Base-by-base conservation (phyloP, 2,329 filamentous ascomycete genomes). In the Calonectria pauciramosa region DNA sequence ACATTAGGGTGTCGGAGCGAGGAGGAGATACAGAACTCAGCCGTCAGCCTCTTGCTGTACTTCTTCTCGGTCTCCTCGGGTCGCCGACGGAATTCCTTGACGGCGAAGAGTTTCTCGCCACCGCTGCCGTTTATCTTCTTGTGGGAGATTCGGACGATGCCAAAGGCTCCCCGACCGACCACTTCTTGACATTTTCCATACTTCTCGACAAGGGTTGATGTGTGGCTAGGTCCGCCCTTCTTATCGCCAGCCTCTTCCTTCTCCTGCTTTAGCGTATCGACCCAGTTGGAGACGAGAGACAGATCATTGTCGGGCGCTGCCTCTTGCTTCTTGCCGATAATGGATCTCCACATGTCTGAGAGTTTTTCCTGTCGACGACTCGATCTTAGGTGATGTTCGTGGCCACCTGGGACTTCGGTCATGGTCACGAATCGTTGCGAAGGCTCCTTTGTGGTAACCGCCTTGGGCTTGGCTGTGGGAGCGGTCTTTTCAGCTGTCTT, bases 111-210 rank as follows among this genome's bases (percentile, higher is more conserved):
- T 87, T 97, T 96, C 86, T 99, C 97, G 80, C 91, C 92, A 80
- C 91, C 92, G 81, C 91, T 93, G 81, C 93, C 94, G 18, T 95
- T 94, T 75, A 97, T 91, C 75, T 95, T 94, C 87, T 99, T 99
- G 91, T 99, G 97, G 20, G 96, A 98, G 85, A 99, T 98, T 75
- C 97, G 93, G 77, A 99, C 97, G 77, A 99, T 98, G 72, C 97
- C 97, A 85, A 99, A 99, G 52, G 97, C 97, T 75, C 97, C 97
- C 47, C 96, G 95, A 26, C 97, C 97, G 30, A 99, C 95, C 41
- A 99, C 93, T 85, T 99, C 97, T 83, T 99, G 96, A 83, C 97
- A 99, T 87, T 99, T 99, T 80, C 97, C 97, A 84, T 99, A 99
- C 84, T 99, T 99, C 83, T 99, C 95, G 1, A 97, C 95, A 64